phyloP scores from a whole-genome alignment of 352 stramenopile species.

The Blastocystis sp. region DNA sequence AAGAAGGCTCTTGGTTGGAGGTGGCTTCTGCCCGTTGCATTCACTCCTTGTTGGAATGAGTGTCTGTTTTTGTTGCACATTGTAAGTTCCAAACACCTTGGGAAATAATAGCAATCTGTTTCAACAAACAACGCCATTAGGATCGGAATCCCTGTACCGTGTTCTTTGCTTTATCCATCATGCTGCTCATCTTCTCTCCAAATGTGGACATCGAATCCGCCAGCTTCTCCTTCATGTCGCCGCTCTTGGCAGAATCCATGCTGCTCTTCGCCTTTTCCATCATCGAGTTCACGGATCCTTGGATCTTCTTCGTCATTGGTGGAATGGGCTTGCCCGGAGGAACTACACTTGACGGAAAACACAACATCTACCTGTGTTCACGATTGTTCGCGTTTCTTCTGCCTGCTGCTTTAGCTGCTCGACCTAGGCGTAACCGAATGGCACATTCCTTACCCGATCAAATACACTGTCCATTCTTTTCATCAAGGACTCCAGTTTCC shows the following conservation, averaged over 20 bases:
- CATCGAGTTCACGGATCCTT: slow-evolving; percentile 28
- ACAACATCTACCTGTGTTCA: slow-evolving; percentile 40
- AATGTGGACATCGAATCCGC: slow-evolving; percentile 61
- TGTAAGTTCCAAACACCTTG: neutral
- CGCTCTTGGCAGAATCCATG: slow-evolving; percentile 59
- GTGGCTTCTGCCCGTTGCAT: slow-evolving; percentile 54
- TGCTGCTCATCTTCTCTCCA: slow-evolving; percentile 51
- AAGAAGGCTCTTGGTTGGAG: slow-evolving; percentile 7
- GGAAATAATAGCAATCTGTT: neutral
- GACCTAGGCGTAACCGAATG: slow-evolving; percentile 2
- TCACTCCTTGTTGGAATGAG: neutral
- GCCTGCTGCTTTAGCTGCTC: slow-evolving; percentile 16
- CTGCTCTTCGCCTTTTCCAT: slow-evolving; percentile 35
- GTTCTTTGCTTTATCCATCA: slow-evolving; percentile 67
- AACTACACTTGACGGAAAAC: slow-evolving; percentile 7
- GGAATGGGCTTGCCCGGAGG: slow-evolving; percentile 62
- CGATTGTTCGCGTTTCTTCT: slow-evolving; percentile 21
- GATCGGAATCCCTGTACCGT: slow-evolving; percentile 74
- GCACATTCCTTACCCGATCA: slow-evolving; percentile 12
- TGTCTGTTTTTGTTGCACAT: neutral
- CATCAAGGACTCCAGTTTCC: slow-evolving; percentile 49
- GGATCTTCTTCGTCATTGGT: slow-evolving; percentile 47
- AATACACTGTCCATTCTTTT: slow-evolving; percentile 57
- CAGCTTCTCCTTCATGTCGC: slow-evolving; percentile 66
- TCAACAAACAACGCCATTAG: slow-evolving; percentile 46